Percentiles rank a stretch among this genome's conserved stretches.
Conservation (phyloP, 345 rosid genomes). For the Reutealis trisperma region DNA sequence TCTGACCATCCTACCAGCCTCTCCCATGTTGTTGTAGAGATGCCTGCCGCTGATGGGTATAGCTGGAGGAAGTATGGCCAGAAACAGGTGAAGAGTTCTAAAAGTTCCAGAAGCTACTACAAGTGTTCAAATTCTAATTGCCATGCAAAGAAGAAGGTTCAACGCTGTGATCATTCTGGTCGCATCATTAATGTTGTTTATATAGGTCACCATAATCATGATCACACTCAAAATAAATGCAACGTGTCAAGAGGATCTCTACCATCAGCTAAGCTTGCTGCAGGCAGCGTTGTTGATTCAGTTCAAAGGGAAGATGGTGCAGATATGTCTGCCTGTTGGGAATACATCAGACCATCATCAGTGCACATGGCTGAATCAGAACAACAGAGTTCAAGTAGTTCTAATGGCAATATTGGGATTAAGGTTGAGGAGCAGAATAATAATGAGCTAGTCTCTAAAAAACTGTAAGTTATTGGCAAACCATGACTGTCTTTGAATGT, state of each 20-base stretch:
- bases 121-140: conserved; percentile 27
- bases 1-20: not conserved
- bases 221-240: conserved; percentile 12
- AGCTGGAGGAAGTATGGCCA: conserved; percentile 37
- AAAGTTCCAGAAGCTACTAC: conserved; percentile 27
- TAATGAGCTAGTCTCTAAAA: conserved; percentile 2
- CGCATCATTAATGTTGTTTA: conserved; percentile 16
- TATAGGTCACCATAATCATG: conserved; percentile 28
- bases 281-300: not conserved
- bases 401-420: conserved; percentile 4
- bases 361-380: conserved; percentile 14
- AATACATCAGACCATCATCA: conserved; percentile 9
- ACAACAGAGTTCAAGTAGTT: conserved; percentile 27
- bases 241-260: not conserved
- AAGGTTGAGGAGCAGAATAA: conserved; percentile 12
- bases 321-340: not conserved
- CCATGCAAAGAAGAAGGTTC: conserved; percentile 31
- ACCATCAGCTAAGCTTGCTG: conserved; percentile 2
- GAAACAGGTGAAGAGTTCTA: conserved; percentile 30
- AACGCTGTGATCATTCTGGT: conserved; percentile 20
- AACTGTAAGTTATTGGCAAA: conserved; percentile 13
- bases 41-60: conserved; percentile 18
- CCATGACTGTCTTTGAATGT: not conserved
- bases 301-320: conserved; percentile 1
- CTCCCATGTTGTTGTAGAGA: conserved; percentile 1